These are phyloP conservation scores for Linum trigynum DNA, from an alignment of 345 rosid species.

Conservation along the genomic window DNA sequence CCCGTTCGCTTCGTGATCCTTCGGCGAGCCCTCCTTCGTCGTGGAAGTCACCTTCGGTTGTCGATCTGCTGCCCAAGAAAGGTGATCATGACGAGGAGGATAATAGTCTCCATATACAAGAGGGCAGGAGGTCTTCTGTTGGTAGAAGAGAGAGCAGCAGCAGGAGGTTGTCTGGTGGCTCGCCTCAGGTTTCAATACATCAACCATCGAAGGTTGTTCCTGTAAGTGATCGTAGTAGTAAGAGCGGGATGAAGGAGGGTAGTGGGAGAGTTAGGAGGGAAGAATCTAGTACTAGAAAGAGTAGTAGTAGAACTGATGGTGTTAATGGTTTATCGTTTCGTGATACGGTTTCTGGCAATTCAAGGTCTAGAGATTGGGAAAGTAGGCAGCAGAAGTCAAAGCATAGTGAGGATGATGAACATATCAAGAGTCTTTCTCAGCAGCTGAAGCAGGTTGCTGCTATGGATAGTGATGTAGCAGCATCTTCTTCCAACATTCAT, in stretches of 20 bases:
- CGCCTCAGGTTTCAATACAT: conserved; percentile 43
- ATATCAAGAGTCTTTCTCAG: conserved; percentile 54
- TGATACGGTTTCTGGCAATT: conserved; percentile 38
- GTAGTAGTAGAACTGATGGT: conserved; percentile 16
- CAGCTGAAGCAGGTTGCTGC: conserved; percentile 43
- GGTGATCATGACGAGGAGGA: conserved; percentile 31
- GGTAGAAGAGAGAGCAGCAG: conserved; percentile 38
- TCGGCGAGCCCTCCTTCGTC: conserved; percentile 84
- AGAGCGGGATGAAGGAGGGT: conserved; percentile 40
- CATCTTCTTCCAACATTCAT: conserved; percentile 38
- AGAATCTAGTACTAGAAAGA: conserved; percentile 41
- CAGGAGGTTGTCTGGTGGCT: conserved; percentile 51
- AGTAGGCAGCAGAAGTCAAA: conserved; percentile 41
- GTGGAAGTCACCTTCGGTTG: conserved; percentile 54
- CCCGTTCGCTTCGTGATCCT: conserved; percentile 89
- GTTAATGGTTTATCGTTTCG: conserved; percentile 19
- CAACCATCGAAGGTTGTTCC: conserved; percentile 57
- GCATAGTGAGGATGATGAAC: conserved; percentile 29
- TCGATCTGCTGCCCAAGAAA: conserved; percentile 53
- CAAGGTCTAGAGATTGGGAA: conserved; percentile 38
- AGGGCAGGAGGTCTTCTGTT: conserved; percentile 58
- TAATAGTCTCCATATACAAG: conserved; percentile 12
- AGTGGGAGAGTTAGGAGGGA: conserved; percentile 56
- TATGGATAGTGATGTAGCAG: conserved; percentile 56
- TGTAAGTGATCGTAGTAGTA: conserved; percentile 44